Percentiles rank a stretch among this genome's conserved stretches.
These are phyloP conservation scores for Zasmidium citrigriseum DNA, from an alignment of 2,329 filamentous ascomycete species.

Conservation along the genomic window DNA sequence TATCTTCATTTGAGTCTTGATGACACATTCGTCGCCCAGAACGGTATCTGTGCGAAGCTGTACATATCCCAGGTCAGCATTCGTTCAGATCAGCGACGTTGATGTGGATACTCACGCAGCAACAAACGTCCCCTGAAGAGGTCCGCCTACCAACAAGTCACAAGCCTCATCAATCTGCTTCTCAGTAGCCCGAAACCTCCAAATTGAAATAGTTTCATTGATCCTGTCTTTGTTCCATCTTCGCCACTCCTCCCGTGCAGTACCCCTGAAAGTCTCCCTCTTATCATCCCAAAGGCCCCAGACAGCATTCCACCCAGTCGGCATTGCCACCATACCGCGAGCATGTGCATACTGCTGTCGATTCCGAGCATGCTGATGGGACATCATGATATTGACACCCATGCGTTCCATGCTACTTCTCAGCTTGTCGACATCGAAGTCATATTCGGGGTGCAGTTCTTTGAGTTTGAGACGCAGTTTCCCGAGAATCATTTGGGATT, in stretches of 20 bases:
- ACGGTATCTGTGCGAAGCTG: neutral
- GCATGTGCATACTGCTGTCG: neutral
- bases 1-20: neutral
- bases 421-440: neutral
- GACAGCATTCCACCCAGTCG: neutral
- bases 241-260: neutral
- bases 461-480: neutral
- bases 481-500: neutral
- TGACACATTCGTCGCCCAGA: neutral
- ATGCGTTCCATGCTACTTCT: slow-evolving; percentile 2
- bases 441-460: neutral
- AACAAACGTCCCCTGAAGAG: neutral
- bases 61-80: neutral
- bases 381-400: slow-evolving; percentile 3
- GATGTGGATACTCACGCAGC: neutral
- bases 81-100: neutral
- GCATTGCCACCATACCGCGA: slow-evolving; percentile 4
- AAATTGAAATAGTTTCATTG: neutral
- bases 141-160: neutral
- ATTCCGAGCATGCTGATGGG: neutral
- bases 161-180: neutral
- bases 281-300: slow-evolving; percentile 2
- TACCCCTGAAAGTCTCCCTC: neutral
- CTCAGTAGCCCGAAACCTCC: neutral
- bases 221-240: neutral